Evolutionary conservation across 2,329 filamentous ascomycete genomes (phyloP).

Genomic region (Pyrenochaeta sp.): DNA sequence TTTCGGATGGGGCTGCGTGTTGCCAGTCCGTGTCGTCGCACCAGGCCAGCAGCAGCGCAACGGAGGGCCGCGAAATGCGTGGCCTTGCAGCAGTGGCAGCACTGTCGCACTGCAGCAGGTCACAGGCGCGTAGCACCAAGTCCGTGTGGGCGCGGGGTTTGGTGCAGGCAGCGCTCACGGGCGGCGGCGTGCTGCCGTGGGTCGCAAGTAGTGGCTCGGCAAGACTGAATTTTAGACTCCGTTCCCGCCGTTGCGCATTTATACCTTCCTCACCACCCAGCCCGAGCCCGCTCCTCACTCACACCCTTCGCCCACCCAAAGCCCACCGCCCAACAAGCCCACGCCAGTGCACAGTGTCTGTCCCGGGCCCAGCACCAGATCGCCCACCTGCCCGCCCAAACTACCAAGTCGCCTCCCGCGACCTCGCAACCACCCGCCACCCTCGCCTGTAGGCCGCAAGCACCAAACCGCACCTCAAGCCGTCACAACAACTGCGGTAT

Average conservation of each 20-base stretch:
- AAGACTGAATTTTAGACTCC: constrained; percentile 20
- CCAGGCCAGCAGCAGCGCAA: too few species aligned
- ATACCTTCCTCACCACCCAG: constrained; percentile 24
- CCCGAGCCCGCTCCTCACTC: constrained; percentile 25
- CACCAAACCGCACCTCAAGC: constrained; percentile 40
- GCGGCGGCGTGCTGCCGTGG: constrained; percentile 5
- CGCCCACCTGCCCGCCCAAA: constrained; percentile 15
- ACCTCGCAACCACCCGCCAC: constrained; percentile 46
- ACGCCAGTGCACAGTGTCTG: constrained; percentile 26
- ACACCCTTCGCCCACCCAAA: constrained; percentile 25
- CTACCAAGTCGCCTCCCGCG: constrained; percentile 34
- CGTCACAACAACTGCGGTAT: constrained; percentile 69
- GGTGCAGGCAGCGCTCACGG: constrained; percentile 3
- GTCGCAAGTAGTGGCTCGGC: constrained; percentile 22
- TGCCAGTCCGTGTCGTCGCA: too few species aligned
- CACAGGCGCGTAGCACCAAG: too few species aligned
- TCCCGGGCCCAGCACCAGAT: constrained; percentile 24
- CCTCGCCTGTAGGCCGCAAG: constrained; percentile 33
- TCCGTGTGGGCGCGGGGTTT: constrained; percentile 10
- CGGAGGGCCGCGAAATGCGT: too few species aligned
- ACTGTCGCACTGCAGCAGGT: too few species aligned
- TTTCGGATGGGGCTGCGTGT: too few species aligned
- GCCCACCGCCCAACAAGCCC: constrained; percentile 22
- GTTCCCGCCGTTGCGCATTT: constrained; percentile 16
- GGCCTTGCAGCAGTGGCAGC: too few species aligned